phyloP scores from a whole-genome alignment of 345 rosid genomes.

The Nephelium lappaceum region DNA sequence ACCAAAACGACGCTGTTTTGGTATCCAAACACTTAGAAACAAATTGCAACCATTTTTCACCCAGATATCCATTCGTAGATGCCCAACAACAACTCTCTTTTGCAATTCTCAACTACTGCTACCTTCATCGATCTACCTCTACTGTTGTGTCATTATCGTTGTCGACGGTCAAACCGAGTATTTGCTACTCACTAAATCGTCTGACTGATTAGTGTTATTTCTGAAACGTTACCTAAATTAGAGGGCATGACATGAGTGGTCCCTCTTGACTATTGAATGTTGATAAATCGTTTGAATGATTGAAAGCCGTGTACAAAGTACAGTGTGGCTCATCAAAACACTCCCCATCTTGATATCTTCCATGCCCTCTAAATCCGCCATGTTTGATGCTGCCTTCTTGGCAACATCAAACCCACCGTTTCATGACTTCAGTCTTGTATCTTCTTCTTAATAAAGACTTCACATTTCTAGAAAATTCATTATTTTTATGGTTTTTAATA shows the following conservation, averaged over 20 bases:
- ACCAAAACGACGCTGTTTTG: too few relatives aligned
- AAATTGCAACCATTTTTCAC: too few relatives aligned
- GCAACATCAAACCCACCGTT: conserved; percentile 5
- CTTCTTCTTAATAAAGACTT: background rate
- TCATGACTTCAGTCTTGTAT: background rate
- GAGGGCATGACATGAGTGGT: background rate
- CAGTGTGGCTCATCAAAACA: background rate
- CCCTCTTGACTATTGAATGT: background rate
- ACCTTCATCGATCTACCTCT: too few relatives aligned
- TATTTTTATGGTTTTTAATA: too few relatives aligned
- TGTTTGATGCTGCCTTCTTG: background rate
- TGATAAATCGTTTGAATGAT: background rate
- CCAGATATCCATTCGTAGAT: fast-evolving
- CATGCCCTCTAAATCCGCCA: background rate
- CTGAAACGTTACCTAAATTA: background rate
- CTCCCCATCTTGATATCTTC: background rate
- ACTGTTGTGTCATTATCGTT: too few relatives aligned
- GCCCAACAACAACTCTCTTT: too few relatives aligned
- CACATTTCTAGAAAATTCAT: background rate
- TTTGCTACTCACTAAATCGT: too few relatives aligned
- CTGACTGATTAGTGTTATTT: too few relatives aligned
- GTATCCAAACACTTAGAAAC: too few relatives aligned
- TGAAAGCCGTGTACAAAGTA: background rate
- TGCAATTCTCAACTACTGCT: too few relatives aligned
- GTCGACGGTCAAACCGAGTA: too few relatives aligned